phyloP scores from a whole-genome alignment of 73 alveolate species.

The Paramecium primaurelia region DNA sequence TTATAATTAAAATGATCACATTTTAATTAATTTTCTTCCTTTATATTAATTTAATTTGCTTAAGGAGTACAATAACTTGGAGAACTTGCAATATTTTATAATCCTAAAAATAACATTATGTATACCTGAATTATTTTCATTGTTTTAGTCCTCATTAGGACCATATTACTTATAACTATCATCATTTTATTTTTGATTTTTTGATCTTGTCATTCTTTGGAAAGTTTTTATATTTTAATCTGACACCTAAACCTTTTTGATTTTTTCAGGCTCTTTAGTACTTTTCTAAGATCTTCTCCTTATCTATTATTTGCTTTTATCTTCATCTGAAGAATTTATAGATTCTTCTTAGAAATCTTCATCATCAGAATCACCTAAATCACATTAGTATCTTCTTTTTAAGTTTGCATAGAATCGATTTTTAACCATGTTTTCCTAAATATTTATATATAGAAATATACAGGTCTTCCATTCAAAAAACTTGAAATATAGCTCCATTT shows the following conservation, averaged over 20 bases:
- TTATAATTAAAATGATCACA: neutral
- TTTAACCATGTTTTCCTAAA: slow-evolving; percentile 35
- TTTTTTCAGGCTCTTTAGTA: neutral
- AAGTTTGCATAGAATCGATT: slow-evolving; percentile 41
- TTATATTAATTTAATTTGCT: neutral
- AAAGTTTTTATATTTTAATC: neutral
- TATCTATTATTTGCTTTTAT: neutral
- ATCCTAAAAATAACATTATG: neutral
- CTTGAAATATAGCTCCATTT: slow-evolving; percentile 51
- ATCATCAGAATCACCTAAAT: slow-evolving; percentile 41
- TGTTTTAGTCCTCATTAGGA: neutral
- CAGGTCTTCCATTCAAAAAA: slow-evolving; percentile 40
- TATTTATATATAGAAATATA: neutral
- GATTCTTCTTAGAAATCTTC: neutral
- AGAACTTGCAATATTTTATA: neutral
- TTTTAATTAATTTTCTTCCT: neutral
- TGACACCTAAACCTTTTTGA: neutral
- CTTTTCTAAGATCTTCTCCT: neutral
- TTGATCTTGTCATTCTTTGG: slow-evolving; percentile 3
- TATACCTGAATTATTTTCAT: neutral
- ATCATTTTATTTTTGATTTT: neutral
- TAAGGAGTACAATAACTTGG: neutral
- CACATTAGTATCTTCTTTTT: slow-evolving; percentile 18
- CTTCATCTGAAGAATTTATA: neutral
- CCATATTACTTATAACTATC: neutral